These are phyloP conservation scores for Senna siamea DNA, from an alignment of 306 rosid species.

Conservation along the genomic window DNA sequence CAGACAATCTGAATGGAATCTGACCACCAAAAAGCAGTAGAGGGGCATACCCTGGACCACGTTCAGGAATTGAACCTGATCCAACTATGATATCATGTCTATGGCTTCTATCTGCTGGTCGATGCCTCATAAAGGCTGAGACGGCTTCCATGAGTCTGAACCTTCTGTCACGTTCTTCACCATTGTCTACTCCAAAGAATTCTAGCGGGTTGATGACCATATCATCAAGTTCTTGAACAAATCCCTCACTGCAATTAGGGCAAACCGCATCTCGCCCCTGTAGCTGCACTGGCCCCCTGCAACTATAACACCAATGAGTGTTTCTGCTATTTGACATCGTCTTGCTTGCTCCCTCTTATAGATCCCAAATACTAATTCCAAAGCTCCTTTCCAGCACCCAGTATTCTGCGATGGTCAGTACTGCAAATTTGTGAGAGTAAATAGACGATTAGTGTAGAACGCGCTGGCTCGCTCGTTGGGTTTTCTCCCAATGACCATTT, in stretches of 20 bases:
- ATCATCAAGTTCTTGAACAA: slow-evolving; percentile 64
- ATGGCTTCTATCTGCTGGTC: slow-evolving; percentile 49
- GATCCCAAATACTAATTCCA: slow-evolving; percentile 25
- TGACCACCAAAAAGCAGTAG: slow-evolving; percentile 65
- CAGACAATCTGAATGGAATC: slow-evolving; percentile 61
- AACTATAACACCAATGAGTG: slow-evolving; percentile 66
- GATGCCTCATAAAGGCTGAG: slow-evolving; percentile 52
- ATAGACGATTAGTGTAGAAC: slow-evolving; percentile 44
- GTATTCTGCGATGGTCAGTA: slow-evolving; percentile 35
- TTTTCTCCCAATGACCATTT: slow-evolving; percentile 23
- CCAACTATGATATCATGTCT: slow-evolving; percentile 45
- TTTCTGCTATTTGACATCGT: slow-evolving; percentile 67
- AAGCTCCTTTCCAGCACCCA: slow-evolving; percentile 33
- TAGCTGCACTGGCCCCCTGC: slow-evolving; percentile 50
- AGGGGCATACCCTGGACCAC: slow-evolving; percentile 46
- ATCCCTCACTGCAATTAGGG: slow-evolving; percentile 59
- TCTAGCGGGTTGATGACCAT: slow-evolving; percentile 55
- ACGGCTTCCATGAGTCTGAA: slow-evolving; percentile 51
- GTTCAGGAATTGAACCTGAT: slow-evolving; percentile 50
- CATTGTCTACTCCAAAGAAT: slow-evolving; percentile 40
- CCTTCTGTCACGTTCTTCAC: slow-evolving; percentile 47
- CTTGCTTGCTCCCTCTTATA: slow-evolving; percentile 38
- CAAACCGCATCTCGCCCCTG: slow-evolving; percentile 57
- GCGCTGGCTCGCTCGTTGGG: slow-evolving; percentile 51
- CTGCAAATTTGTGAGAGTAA: not conserved